A percentile compares a stretch with the other conserved stretches of the same genome.
Conservation (phyloP, 2,329 filamentous ascomycete genomes). For the Neopestalotiopsis sp. region DNA sequence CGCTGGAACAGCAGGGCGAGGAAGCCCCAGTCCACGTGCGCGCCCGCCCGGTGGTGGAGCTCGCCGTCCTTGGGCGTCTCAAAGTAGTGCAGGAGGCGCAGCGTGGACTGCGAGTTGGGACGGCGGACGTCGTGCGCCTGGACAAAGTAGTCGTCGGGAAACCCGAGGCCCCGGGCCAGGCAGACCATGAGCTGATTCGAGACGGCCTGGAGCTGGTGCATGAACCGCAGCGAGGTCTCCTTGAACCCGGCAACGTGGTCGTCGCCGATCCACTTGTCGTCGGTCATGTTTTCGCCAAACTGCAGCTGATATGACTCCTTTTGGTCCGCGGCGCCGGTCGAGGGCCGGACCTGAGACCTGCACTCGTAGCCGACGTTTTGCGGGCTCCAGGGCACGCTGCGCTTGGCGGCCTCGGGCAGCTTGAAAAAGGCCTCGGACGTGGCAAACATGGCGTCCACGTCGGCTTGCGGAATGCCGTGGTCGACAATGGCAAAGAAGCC, state of each 20-base stretch:
- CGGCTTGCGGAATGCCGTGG: constrained; percentile 52
- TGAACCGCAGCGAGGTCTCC: constrained; percentile 41
- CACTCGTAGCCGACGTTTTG: constrained; percentile 66
- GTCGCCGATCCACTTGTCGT: constrained; percentile 54
- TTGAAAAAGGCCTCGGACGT: constrained; percentile 57
- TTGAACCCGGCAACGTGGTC: constrained; percentile 52
- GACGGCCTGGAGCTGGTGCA: constrained; percentile 55
- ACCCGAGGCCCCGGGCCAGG: constrained; percentile 59
- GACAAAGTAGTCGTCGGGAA: constrained; percentile 59
- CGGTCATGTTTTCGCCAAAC: constrained; percentile 59
- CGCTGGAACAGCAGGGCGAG: constrained; percentile 66
- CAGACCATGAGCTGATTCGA: constrained; percentile 60
- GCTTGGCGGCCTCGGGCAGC: constrained; percentile 54
- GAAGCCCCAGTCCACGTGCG: constrained; percentile 66
- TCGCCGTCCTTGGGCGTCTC: constrained; percentile 41
- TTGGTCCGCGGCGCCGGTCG: constrained; percentile 60
- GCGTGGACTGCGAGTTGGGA: constrained; percentile 56
- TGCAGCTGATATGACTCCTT: constrained; percentile 65
- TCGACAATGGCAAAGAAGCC: constrained; percentile 62
- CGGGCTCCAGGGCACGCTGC: constrained; percentile 55
- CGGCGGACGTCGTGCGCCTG: constrained; percentile 50
- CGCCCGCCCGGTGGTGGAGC: constrained; percentile 60
- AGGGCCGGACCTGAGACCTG: constrained; percentile 59
- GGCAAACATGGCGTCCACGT: constrained; percentile 49
- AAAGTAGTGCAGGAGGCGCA: constrained; percentile 61